Evolutionary conservation across 495 filamentous ascomycete genomes (phyloP), one percentile per base, ranked within the genome.

Genomic region (Annulohypoxylon moriforme): DNA sequence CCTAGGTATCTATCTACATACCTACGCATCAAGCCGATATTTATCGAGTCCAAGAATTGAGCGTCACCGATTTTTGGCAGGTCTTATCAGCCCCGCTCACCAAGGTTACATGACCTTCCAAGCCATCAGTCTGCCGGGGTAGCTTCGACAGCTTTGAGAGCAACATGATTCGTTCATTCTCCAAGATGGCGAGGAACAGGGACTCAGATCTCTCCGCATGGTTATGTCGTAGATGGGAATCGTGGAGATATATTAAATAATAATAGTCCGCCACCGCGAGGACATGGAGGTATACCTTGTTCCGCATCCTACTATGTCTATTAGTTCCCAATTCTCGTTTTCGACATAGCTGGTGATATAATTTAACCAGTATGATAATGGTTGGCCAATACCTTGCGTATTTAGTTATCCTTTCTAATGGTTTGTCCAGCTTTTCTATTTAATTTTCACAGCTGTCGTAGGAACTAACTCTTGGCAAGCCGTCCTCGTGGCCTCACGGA

Each of bases 51-150:
- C n/a, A 22, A 56, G 52, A 38, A 18, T 36, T 67, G 34, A 55
- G 55, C 25, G 9, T 24, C 49, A 18, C 36, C 8, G 20, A 18
- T 8, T 33, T 10, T 53, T 56, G 25, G 20, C 29, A 33, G 13
- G 25, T 36, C 65, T 69, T 73, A 73, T 73, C 66, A 50, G 47
- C 65, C 71, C 71, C 71, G 60, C 71, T 66, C 60, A 24, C 57
- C 34, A 68, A 69, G 10, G 71, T 73, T 73, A 69, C 71, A 69
- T 73, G 42, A 52, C 18, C 47, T 66, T 33, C 13, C 66, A 47
- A 60, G 49, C 11, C 33, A 61, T 58, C 61, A 20, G 59, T 36
- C 38, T 64, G 34, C 44, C 58, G 27, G 33, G 14, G 40, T 49
- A 63, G 24, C 52, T 60, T 67, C 52, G 44, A 36, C 47, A 57